Evolutionary conservation across 2,329 filamentous ascomycete species (phyloP).

Genomic region (Fusarium euwallaceae): DNA sequence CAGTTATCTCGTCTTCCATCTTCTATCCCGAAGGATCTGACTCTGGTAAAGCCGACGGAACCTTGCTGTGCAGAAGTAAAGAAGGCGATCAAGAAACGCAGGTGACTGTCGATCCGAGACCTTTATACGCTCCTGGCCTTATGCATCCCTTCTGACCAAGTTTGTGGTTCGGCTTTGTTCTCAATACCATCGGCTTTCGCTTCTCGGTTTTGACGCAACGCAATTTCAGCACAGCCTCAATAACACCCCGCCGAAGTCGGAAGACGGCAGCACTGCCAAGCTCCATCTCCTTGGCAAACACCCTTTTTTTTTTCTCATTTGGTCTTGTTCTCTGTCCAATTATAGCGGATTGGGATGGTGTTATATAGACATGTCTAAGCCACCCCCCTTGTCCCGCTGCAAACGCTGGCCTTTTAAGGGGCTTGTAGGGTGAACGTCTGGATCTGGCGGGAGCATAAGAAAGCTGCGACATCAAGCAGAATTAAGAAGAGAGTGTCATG

Average conservation of each 20-base stretch:
- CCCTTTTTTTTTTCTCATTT: not conserved
- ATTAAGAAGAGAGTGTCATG: too few species aligned
- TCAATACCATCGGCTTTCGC: not conserved
- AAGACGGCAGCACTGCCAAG: not conserved
- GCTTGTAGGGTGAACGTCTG: too few species aligned
- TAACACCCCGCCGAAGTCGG: not conserved
- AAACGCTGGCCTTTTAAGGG: too few species aligned
- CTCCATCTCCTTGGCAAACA: not conserved
- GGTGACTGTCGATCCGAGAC: not conserved
- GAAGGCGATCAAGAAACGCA: not conserved
- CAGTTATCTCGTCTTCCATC: not conserved
- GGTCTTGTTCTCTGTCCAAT: too few species aligned
- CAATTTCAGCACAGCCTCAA: not conserved
- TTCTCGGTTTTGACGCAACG: not conserved
- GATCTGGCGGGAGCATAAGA: too few species aligned
- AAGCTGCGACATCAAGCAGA: too few species aligned
- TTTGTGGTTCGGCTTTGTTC: too few species aligned
- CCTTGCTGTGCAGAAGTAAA: not conserved
- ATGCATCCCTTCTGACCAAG: too few species aligned
- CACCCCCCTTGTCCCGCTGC: too few species aligned
- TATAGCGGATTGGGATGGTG: not conserved
- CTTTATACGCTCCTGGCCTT: too few species aligned
- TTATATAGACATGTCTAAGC: not conserved
- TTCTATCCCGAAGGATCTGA: not conserved
- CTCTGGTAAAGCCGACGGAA: not conserved